These are phyloP conservation scores for Triticum aestivum DNA, from an alignment of 176 grass and related monocot genomes.

Conservation along the genomic window DNA sequence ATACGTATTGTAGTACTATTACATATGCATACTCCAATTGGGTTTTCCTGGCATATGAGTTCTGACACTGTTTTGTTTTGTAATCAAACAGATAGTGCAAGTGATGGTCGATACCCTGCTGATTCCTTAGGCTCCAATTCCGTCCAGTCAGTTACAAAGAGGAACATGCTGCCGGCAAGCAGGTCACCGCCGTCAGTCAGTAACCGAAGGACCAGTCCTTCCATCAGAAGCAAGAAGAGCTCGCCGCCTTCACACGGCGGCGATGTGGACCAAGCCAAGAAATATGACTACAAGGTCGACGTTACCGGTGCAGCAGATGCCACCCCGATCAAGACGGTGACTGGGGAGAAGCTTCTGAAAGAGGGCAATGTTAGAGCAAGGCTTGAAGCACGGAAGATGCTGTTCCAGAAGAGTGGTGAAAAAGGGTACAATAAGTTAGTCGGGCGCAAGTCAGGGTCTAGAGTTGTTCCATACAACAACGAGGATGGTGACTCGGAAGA, in stretches of 20 bases:
- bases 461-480: conserved; percentile 55
- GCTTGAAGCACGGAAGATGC: conserved; percentile 57
- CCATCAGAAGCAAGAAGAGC: conserved; percentile 47
- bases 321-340: conserved; percentile 62
- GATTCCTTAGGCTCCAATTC: conserved; percentile 49
- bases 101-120: conserved; percentile 34
- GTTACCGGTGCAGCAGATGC: conserved; percentile 26
- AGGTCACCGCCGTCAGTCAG: conserved; percentile 38
- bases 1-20: neutral
- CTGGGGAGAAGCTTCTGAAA: conserved; percentile 52
- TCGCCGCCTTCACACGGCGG: conserved; percentile 17
- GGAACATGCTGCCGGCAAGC: conserved; percentile 40
- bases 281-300: conserved; percentile 47
- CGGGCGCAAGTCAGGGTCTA: conserved; percentile 60
- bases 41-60: conserved; percentile 13
- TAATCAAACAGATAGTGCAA: conserved; percentile 58
- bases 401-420: conserved; percentile 69
- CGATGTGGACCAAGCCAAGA: conserved; percentile 14
- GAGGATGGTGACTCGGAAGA: conserved; percentile 45
- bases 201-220: conserved; percentile 27
- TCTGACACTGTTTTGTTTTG: conserved; percentile 37
- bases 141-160: conserved; percentile 42
- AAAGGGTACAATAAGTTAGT: conserved; percentile 55
- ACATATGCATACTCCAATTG: neutral
- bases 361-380: conserved; percentile 58